phyloP scores from a whole-genome alignment of 225 moss, liverwort and hornwort genomes.

The Physcomitrium patens region DNA sequence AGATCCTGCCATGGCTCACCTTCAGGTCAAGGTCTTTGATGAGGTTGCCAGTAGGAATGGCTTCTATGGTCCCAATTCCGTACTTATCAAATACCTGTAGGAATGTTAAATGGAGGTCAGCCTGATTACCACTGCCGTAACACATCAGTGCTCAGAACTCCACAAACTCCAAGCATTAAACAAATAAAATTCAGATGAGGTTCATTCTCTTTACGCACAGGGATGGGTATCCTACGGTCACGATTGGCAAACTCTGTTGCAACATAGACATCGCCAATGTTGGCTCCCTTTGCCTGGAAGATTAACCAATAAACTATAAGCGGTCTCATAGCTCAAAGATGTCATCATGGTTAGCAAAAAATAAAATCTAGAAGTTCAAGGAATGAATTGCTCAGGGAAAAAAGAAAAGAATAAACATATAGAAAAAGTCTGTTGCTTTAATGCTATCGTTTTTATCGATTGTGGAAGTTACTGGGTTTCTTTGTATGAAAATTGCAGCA shows the following conservation, averaged over 20 bases:
- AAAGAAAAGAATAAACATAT: too few species aligned
- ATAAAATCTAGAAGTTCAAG: not conserved
- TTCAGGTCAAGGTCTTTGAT: constrained; percentile 68
- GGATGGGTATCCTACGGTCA: constrained; percentile 88
- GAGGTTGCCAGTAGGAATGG: constrained; percentile 62
- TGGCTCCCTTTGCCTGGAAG: constrained; percentile 80
- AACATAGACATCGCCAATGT: constrained; percentile 78
- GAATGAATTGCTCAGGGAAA: too few species aligned
- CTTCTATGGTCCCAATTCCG: constrained; percentile 72
- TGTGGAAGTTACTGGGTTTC: too few species aligned
- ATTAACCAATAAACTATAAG: not conserved
- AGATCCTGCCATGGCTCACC: constrained; percentile 37
- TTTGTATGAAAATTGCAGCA: too few species aligned
- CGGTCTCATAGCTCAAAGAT: not conserved
- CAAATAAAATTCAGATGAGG: constrained; percentile 15
- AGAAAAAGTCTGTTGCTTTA: too few species aligned
- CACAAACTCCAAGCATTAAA: not conserved
- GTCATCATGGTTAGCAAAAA: not conserved
- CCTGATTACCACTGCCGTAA: not conserved
- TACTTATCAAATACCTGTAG: constrained; percentile 77
- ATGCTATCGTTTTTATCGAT: too few species aligned
- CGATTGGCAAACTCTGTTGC: constrained; percentile 81
- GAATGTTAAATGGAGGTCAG: not conserved
- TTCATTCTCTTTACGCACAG: constrained; percentile 44
- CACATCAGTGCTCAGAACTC: not conserved